phyloP scores from a whole-genome alignment of 306 rosid genomes.

The Citrullus mucosospermus region DNA sequence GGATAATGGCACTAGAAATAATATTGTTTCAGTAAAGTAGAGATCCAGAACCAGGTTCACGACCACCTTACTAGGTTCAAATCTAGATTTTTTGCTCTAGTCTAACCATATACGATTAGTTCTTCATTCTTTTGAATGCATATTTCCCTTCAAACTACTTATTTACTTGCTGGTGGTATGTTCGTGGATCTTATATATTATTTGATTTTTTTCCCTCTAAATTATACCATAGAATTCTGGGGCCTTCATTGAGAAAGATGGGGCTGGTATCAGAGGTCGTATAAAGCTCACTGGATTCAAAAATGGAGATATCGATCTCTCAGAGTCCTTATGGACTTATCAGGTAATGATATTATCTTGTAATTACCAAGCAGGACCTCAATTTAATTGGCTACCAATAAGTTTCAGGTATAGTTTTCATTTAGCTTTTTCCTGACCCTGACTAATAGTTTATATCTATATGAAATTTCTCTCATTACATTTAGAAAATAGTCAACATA shows the following conservation, averaged over 20 bases:
- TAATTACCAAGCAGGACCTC: neutral
- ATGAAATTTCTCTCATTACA: neutral
- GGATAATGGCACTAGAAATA: no score
- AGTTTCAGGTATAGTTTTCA: neutral
- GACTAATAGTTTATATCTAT: neutral
- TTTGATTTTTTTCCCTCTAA: neutral
- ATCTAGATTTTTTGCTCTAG: neutral
- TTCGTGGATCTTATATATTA: neutral
- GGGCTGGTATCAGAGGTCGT: conserved; percentile 75
- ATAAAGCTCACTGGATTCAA: conserved; percentile 61
- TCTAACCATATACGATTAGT: neutral
- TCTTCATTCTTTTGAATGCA: neutral
- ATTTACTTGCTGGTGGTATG: neutral
- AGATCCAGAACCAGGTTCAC: no score
- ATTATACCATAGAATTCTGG: conserved; percentile 65
- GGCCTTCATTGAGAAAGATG: conserved; percentile 84
- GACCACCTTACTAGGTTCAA: neutral
- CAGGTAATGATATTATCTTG: conserved; percentile 35
- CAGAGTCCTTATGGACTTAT: conserved; percentile 70
- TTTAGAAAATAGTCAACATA: neutral
- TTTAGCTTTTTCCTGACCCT: neutral
- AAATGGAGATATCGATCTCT: conserved; percentile 65
- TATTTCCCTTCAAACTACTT: neutral
- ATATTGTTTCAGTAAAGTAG: no score
- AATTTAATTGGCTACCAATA: neutral